Evolutionary conservation across 176 grass and related monocot species (phyloP).

Genomic region (Calamus simplicifolius): DNA sequence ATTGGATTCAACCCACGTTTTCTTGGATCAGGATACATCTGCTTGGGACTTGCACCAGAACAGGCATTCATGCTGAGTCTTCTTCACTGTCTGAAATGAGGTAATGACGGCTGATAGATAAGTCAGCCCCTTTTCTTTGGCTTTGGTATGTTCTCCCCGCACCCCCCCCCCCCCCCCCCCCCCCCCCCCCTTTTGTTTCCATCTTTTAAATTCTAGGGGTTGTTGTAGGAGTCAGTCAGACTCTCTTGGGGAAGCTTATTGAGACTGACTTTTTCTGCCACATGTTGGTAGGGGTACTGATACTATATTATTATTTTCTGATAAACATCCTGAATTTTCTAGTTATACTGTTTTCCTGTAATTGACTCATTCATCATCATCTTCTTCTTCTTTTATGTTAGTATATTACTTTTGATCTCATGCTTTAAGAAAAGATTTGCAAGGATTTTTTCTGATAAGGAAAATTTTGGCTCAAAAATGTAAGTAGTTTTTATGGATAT

Average conservation of each 20-base stretch:
- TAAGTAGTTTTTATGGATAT: constrained; percentile 33
- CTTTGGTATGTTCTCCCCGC: no score
- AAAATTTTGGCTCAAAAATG: constrained; percentile 78
- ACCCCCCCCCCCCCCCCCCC: no score
- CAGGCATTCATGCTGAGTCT: constrained; percentile 43
- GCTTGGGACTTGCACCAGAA: constrained; percentile 67
- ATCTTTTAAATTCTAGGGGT: constrained; percentile 29
- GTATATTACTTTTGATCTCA: constrained; percentile 62
- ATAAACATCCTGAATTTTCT: background rate
- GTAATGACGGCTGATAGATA: constrained; percentile 25
- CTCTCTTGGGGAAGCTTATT: constrained; percentile 46
- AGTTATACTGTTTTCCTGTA: no score
- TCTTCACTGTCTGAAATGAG: constrained; percentile 60
- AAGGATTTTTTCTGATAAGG: constrained; percentile 46
- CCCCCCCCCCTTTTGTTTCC: background rate
- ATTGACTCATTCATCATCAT: constrained; percentile 4
- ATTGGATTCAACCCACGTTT: constrained; percentile 35
- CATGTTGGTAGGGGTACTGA: constrained; percentile 56
- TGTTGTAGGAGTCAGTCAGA: constrained; percentile 29
- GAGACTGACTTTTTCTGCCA: constrained; percentile 50
- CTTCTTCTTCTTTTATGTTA: constrained; percentile 25
- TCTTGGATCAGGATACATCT: constrained; percentile 45
- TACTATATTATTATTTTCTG: background rate
- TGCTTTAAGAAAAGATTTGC: constrained; percentile 79
- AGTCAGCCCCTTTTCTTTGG: background rate